Percentiles rank a stretch among this genome's conserved stretches.
Evolutionary conservation across 164 flowering plant genomes (phyloP).

Genomic region (Chloranthus sessilifolius): DNA sequence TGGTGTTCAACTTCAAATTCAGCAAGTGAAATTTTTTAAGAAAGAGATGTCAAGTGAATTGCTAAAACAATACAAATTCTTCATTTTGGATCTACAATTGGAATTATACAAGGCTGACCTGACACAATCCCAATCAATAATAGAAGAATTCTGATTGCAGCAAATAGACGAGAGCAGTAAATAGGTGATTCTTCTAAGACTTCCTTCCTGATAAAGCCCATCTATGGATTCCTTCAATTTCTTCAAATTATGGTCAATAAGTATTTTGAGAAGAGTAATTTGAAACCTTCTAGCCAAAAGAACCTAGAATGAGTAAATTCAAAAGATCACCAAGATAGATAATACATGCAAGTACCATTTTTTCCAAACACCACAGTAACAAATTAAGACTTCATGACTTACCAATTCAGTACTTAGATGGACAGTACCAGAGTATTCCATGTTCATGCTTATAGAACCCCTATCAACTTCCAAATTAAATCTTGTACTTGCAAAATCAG

Average conservation of each 20-base stretch:
- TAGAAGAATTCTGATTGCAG: slow-evolving; percentile 2
- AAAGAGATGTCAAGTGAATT: too few species aligned
- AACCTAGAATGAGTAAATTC: slow-evolving; percentile 37
- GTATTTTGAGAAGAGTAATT: slow-evolving; percentile 38
- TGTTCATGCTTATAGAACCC: slow-evolving; percentile 33
- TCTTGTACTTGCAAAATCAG: slow-evolving; percentile 25
- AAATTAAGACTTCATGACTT: not conserved
- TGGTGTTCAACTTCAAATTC: too few species aligned
- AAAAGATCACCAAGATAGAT: not conserved
- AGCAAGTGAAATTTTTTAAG: too few species aligned
- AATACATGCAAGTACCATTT: too few species aligned
- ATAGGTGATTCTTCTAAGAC: slow-evolving; percentile 34
- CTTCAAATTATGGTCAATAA: slow-evolving; percentile 33
- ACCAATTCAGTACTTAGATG: slow-evolving; percentile 47
- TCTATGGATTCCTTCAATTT: slow-evolving; percentile 28
- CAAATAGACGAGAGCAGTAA: slow-evolving; percentile 50
- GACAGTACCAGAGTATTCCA: slow-evolving; percentile 38
- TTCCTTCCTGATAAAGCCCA: slow-evolving; percentile 9
- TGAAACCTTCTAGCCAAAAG: slow-evolving; percentile 56
- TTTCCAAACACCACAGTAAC: not conserved
- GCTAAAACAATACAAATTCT: too few species aligned
- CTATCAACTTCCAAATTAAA: slow-evolving; percentile 39
- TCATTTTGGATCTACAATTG: too few species aligned
- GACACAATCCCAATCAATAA: slow-evolving; percentile 53
- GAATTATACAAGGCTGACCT: slow-evolving; percentile 27